A percentile compares a stretch with the other conserved stretches of the same genome.
These are phyloP conservation scores for Fagopyrum tataricum DNA, from an alignment of 148 eudicot species.

Conservation along the genomic window DNA sequence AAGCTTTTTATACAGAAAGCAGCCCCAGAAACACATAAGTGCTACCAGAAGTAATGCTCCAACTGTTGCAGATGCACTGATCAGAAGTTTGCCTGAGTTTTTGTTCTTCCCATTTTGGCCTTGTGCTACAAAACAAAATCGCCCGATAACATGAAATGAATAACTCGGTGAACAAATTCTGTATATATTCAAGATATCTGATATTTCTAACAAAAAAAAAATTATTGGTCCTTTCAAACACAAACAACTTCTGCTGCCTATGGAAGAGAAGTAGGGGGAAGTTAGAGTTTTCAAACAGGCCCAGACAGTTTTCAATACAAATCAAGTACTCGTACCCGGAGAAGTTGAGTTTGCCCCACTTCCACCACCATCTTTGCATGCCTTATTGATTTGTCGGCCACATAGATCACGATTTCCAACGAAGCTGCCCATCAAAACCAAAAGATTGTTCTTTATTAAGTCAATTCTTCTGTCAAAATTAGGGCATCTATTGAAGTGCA, in stretches of 20 bases:
- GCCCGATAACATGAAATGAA: conserved; percentile 6
- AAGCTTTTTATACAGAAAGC: conserved; percentile 88
- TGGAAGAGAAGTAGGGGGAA: neutral
- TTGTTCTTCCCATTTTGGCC: conserved; percentile 48
- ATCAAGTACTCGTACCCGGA: conserved; percentile 43
- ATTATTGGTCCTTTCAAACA: neutral
- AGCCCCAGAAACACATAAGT: conserved; percentile 99
- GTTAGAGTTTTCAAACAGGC: neutral
- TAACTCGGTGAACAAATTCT: neutral
- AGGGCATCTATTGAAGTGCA: neutral
- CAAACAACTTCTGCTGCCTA: neutral
- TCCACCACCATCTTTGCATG: conserved; percentile 54
- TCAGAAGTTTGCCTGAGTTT: conserved; percentile 69
- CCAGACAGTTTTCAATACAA: neutral
- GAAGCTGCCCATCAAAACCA: conserved; percentile 44
- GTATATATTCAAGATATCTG: neutral
- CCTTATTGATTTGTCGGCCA: conserved; percentile 54
- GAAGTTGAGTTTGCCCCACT: conserved; percentile 28
- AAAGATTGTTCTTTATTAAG: neutral
- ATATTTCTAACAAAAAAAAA: neutral
- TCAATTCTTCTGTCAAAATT: neutral
- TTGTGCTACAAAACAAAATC: conserved; percentile 23
- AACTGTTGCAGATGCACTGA: conserved; percentile 90
- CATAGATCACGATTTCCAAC: conserved; percentile 77
- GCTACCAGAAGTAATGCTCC: conserved; percentile 95